Conservation (phyloP, 129 eudicot species). For the Flaveria linearis region DNA sequence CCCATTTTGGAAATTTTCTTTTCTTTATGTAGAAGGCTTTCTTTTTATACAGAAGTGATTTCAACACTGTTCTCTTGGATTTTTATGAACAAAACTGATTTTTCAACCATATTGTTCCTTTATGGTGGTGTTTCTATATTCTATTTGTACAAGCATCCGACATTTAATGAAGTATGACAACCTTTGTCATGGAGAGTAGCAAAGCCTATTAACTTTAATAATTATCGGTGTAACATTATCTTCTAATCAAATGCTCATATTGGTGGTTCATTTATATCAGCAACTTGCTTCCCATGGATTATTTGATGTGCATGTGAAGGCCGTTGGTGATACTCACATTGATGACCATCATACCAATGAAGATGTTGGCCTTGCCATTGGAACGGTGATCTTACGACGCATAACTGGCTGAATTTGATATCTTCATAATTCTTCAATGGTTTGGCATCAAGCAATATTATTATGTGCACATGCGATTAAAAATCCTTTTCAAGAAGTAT, state of each 20-base stretch:
- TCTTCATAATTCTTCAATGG: background rate
- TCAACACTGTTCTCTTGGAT: background rate
- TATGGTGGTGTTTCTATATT: background rate
- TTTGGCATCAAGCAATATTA: constrained; percentile 5
- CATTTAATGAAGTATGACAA: background rate
- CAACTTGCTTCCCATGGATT: constrained; percentile 99
- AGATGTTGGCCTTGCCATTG: constrained; percentile 98
- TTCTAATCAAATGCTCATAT: background rate
- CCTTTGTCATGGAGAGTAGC: constrained; percentile 12
- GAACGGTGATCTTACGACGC: constrained; percentile 61
- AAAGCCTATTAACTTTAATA: background rate
- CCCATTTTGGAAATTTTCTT: background rate
- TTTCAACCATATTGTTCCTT: background rate
- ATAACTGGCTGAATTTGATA: background rate
- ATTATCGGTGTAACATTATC: background rate
- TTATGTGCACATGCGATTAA: background rate
- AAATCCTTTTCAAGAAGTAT: too few species aligned
- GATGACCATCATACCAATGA: constrained; percentile 98
- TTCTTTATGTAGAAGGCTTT: background rate
- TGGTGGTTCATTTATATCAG: constrained; percentile 37
- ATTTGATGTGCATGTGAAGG: constrained; percentile 90
- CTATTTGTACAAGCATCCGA: background rate
- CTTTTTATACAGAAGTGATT: background rate
- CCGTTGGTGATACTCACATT: constrained; percentile 93
- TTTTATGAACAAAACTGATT: background rate